These are phyloP conservation scores for Gracilariopsis chorda DNA, from an alignment of 23 red algal species.

Conservation along the genomic window DNA sequence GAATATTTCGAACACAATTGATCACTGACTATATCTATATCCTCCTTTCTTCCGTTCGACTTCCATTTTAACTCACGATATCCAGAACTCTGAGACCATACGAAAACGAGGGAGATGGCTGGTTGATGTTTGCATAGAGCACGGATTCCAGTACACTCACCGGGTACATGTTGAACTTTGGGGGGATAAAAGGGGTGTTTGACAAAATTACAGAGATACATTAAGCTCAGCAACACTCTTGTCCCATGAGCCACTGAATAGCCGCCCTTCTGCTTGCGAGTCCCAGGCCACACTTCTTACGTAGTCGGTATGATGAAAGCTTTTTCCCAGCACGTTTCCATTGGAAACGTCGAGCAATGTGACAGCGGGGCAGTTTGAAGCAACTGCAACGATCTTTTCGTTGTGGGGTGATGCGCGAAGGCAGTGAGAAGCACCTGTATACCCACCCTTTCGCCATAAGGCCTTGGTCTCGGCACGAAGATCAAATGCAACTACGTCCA, in stretches of 20 bases:
- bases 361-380: constrained; percentile 66
- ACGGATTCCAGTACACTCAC: constrained; percentile 90
- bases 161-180: constrained; percentile 94
- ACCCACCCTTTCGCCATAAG: constrained; percentile 53
- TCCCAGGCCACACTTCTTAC: constrained; percentile 86
- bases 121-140: constrained; percentile 56
- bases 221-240: constrained; percentile 71
- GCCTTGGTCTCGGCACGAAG: constrained; percentile 39
- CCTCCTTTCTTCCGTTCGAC: background rate
- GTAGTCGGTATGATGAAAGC: constrained; percentile 77
- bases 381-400: constrained; percentile 57
- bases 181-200: constrained; percentile 91
- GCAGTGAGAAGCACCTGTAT: constrained; percentile 45
- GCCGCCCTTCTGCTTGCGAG: constrained; percentile 13
- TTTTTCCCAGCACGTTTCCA: constrained; percentile 26
- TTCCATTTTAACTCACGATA: background rate
- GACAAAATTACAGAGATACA: constrained; percentile 32
- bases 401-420: constrained; percentile 27
- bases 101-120: constrained; percentile 73
- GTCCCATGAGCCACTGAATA: constrained; percentile 83
- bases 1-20: background rate
- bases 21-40: background rate
- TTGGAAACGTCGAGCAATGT: constrained; percentile 43
- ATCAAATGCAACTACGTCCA: constrained; percentile 72
- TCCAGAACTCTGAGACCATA: constrained; percentile 57